Conservation (phyloP, 495 filamentous ascomycete genomes). For the Aspergillus hancockii region DNA sequence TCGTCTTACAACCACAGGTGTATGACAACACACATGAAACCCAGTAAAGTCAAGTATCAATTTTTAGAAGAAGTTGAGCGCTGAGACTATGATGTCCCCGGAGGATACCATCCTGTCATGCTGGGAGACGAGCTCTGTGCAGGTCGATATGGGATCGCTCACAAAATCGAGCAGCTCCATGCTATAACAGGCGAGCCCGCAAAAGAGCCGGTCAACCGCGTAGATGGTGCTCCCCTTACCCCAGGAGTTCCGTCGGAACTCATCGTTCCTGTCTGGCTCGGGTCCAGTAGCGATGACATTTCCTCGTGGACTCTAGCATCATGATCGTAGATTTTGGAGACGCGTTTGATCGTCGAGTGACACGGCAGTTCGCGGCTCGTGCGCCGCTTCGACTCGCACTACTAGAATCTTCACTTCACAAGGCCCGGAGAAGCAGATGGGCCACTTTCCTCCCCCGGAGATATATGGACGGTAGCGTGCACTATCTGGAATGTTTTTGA, state of each 20-base stretch:
- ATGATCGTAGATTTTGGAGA: conserved; percentile 42
- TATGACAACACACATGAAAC: background rate
- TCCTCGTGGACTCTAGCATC: conserved; percentile 29
- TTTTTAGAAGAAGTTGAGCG: conserved; percentile 25
- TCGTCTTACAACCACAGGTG: background rate
- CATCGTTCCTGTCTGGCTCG: conserved; percentile 32
- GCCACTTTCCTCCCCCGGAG: conserved; percentile 33
- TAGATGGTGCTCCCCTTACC: conserved; percentile 30
- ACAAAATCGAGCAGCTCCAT: conserved; percentile 35
- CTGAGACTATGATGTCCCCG: conserved; percentile 29
- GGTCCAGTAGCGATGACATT: conserved; percentile 28
- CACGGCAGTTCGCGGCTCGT: conserved; percentile 28
- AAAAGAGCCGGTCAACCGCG: conserved; percentile 21
- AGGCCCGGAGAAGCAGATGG: conserved; percentile 19
- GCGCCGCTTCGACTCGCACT: conserved; percentile 31
- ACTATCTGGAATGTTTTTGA: conserved; percentile 32
- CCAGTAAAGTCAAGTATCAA: background rate
- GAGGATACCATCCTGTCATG: conserved; percentile 35
- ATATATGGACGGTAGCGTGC: conserved; percentile 42
- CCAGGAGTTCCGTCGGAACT: conserved; percentile 23
- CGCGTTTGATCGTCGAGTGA: conserved; percentile 29
- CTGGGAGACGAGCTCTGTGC: conserved; percentile 36
- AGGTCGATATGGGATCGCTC: conserved; percentile 34
- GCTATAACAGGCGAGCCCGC: conserved; percentile 27
- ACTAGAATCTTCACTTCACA: conserved; percentile 30